Evolutionary conservation across 805 yeast genomes (phyloP), one percentile per base, ranked within the genome.

Genomic region (Pichia scutulata): DNA sequence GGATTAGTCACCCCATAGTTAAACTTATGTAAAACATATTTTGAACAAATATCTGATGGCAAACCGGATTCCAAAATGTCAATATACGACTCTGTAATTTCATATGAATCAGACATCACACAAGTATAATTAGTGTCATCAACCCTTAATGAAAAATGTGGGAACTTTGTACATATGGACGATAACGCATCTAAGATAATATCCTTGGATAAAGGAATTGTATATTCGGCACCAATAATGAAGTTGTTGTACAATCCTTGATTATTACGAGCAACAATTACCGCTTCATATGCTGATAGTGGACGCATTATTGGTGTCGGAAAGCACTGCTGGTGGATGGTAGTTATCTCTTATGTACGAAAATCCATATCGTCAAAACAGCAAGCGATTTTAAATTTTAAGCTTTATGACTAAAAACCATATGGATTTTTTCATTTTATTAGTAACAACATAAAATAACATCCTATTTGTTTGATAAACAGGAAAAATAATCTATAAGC

Each of bases 61-160:
- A n/a, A 13, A 18, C 4, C n/a, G 10, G 21, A 7, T n/a, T 41
- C 47, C 8, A 22, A 8, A 25, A 46, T 19, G 21, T 46, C 52
- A 5, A 50, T 25, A 25, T 19, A 39, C 10, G 40, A 39, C 4
- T 39, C 40, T 12, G 19, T 24, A 33, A 33, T 33, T 2, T 16
- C 10, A 7, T 33, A 33, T 16, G 37, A 16, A 16, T 33, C 19
- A 3, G 37, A 16, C 19, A 33, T n/a, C 6, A 33, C n/a, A n/a
- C 10, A 33, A 4, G 7, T n/a, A n/a, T 33, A 33, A 7, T 16
- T 39, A 12, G 24, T 9, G 19, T 39, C 40, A 19, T 49, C 39
- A 19, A 53, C 49, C 13, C 30, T 48, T n/a, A 53, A 37, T 13
- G 49, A 50, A 21, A 53, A 48, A 10, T 48, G 54, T 24, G 56